Percentiles rank a stretch among this genome's conserved stretches.
Evolutionary conservation across 2,329 filamentous ascomycete species (phyloP).

Genomic region (Ophiostoma populinum): DNA sequence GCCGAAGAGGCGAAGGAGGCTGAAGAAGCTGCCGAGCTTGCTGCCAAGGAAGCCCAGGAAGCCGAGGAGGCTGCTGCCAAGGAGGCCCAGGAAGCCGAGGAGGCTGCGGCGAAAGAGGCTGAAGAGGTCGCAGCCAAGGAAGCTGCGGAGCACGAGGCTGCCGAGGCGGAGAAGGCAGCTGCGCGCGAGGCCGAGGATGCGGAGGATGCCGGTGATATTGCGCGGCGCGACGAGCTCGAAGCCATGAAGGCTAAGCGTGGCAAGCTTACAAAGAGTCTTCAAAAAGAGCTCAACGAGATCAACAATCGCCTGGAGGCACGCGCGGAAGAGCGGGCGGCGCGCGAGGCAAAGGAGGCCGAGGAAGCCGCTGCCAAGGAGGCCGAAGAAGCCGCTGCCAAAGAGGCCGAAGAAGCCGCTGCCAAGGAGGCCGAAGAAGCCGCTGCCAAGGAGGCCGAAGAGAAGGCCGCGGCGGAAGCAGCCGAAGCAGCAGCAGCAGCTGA

Average conservation of each 20-base stretch:
- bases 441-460: slow-evolving; percentile 22
- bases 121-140: slow-evolving; percentile 20
- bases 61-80: slow-evolving; percentile 15
- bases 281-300: slow-evolving; percentile 19
- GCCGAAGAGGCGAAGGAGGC: slow-evolving; percentile 13
- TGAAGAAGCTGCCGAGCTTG: slow-evolving; percentile 25
- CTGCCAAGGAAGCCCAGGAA: slow-evolving; percentile 13
- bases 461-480: slow-evolving; percentile 17
- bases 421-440: slow-evolving; percentile 13
- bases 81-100: slow-evolving; percentile 23
- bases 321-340: slow-evolving; percentile 14
- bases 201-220: slow-evolving; percentile 21
- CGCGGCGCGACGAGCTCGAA: slow-evolving; percentile 17
- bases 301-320: slow-evolving; percentile 17
- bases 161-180: slow-evolving; percentile 24
- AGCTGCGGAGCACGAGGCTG: slow-evolving; percentile 21
- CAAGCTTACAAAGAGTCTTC: slow-evolving; percentile 16
- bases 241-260: slow-evolving; percentile 15
- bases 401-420: slow-evolving; percentile 8
- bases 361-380: slow-evolving; percentile 10
- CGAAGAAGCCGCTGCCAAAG: slow-evolving; percentile 14
- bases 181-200: slow-evolving; percentile 16
- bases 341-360: slow-evolving; percentile 17
- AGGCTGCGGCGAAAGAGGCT: slow-evolving; percentile 18
- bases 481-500: slow-evolving; percentile 13